Conservation (phyloP, 139 green algal species). For the Asterochloris sp. region DNA sequence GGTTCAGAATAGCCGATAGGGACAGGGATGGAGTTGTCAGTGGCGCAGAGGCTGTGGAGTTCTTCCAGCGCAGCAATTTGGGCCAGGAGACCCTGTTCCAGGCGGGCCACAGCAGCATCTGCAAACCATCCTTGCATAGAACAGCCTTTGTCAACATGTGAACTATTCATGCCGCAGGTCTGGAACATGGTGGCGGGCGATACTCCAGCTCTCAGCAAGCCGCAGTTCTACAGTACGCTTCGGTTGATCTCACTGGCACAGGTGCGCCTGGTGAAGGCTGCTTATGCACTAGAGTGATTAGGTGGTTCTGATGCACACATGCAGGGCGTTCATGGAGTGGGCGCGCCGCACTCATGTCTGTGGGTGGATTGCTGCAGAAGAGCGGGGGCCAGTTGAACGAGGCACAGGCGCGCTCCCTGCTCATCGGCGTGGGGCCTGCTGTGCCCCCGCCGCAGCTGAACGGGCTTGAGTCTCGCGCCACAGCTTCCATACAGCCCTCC, state of each 20-base stretch:
- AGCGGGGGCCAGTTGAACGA: constrained; percentile 39
- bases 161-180: constrained; percentile 48
- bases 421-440: constrained; percentile 52
- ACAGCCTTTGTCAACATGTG: neutral
- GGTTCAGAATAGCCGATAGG: constrained; percentile 64
- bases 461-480: constrained; percentile 31
- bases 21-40: constrained; percentile 60
- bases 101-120: constrained; percentile 30
- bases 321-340: no score
- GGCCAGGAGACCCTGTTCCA: constrained; percentile 70
- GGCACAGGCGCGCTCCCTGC: constrained; percentile 43
- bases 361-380: constrained; percentile 27
- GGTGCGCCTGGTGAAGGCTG: constrained; percentile 22
- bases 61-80: constrained; percentile 73
- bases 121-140: neutral
- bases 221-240: constrained; percentile 76
- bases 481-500: constrained; percentile 8
- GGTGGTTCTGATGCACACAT: neutral
- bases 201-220: constrained; percentile 54
- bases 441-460: constrained; percentile 51
- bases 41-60: constrained; percentile 75
- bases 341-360: no score
- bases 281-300: neutral
- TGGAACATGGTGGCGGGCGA: constrained; percentile 81
- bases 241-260: constrained; percentile 79